phyloP scores from a whole-genome alignment of 306 rosid genomes.

The Quillaja saponaria region DNA sequence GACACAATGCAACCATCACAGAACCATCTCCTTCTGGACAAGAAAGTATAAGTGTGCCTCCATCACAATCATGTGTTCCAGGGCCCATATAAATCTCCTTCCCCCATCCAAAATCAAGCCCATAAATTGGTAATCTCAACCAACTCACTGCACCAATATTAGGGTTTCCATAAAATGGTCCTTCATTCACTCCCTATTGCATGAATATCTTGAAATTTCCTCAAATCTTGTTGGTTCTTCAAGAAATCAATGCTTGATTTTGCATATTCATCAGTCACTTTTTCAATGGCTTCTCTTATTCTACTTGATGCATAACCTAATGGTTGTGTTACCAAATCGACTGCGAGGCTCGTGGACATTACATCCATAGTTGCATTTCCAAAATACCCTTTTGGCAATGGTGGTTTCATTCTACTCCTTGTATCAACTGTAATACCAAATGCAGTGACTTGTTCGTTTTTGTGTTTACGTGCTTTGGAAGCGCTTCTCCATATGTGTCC shows the following conservation, averaged over 20 bases:
- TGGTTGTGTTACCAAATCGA: constrained; percentile 51
- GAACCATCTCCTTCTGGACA: constrained; percentile 49
- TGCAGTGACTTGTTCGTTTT: constrained; percentile 37
- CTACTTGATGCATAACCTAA: constrained; percentile 54
- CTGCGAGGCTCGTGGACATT: constrained; percentile 39
- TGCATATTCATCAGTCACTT: constrained; percentile 45
- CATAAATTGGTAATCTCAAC: constrained; percentile 55
- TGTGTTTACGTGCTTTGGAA: constrained; percentile 47
- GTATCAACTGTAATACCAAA: constrained; percentile 45
- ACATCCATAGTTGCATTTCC: constrained; percentile 61
- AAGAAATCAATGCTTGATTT: constrained; percentile 42
- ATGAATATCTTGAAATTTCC: constrained; percentile 51
- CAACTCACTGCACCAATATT: constrained; percentile 55
- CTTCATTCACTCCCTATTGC: constrained; percentile 26
- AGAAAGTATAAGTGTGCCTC: constrained; percentile 42
- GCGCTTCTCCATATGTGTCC: constrained; percentile 68
- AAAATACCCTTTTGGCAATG: constrained; percentile 48
- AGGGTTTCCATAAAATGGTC: constrained; percentile 47
- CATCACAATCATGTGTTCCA: constrained; percentile 47
- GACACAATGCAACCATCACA: constrained; percentile 41
- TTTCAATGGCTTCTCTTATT: constrained; percentile 55
- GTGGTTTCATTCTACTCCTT: constrained; percentile 44
- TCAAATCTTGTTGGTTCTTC: constrained; percentile 47
- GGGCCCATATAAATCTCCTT: constrained; percentile 55
- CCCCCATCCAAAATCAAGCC: constrained; percentile 72